Percentiles rank a stretch among this genome's conserved stretches.
phyloP scores from a whole-genome alignment of 2,329 filamentous ascomycete species.

The Alternaria sp. region DNA sequence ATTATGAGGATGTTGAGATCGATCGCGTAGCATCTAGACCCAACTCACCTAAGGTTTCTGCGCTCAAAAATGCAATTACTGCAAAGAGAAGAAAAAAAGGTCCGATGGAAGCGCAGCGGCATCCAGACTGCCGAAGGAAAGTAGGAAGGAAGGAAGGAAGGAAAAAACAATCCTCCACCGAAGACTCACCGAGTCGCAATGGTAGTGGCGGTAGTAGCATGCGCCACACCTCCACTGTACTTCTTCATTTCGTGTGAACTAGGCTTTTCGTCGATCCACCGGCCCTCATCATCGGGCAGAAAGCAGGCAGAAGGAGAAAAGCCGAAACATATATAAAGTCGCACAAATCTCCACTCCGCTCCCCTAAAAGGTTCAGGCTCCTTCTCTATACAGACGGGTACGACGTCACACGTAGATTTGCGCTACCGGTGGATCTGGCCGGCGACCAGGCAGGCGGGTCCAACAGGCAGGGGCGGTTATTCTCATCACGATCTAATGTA shows the following conservation, averaged over 20 bases:
- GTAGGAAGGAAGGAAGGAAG: not conserved
- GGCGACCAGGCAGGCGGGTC: slow-evolving; percentile 13
- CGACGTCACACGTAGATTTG: slow-evolving; percentile 17
- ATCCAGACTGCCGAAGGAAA: slow-evolving; percentile 8
- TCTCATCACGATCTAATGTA: slow-evolving; percentile 2
- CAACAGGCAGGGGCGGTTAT: slow-evolving; percentile 3
- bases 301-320: not conserved
- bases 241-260: not conserved
- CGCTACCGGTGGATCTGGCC: slow-evolving; percentile 15
- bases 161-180: not conserved
- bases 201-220: not conserved
- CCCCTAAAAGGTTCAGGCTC: not conserved
- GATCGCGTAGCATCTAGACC: slow-evolving; percentile 1
- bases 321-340: slow-evolving; percentile 6
- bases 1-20: slow-evolving; percentile 5
- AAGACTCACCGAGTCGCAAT: slow-evolving; percentile 1
- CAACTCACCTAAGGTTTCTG: not conserved
- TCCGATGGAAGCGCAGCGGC: not conserved
- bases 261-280: slow-evolving; percentile 6
- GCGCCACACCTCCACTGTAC: slow-evolving; percentile 2
- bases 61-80: not conserved
- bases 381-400: slow-evolving; percentile 2
- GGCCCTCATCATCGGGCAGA: slow-evolving; percentile 6
- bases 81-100: slow-evolving; percentile 6
- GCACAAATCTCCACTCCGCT: slow-evolving; percentile 11